Conservation (phyloP, 1,284 basidiomycete genomes). For the Ustilago shanxiensis region DNA sequence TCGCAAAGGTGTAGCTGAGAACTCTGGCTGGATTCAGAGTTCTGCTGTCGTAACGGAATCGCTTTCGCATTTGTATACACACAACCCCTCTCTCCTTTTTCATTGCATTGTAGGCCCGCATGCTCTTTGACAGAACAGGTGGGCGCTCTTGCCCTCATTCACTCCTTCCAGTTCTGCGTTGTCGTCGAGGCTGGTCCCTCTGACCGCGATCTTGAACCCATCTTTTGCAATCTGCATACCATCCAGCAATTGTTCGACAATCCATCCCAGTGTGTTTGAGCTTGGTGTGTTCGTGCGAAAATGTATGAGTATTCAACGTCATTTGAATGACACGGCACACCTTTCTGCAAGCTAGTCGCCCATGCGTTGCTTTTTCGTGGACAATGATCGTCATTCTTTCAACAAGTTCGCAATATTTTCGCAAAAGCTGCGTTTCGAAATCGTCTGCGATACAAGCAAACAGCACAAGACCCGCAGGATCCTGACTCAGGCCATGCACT, state of each 20-base stretch:
- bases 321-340: too few species aligned
- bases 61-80: conserved; percentile 6
- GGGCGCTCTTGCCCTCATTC: conserved; percentile 7
- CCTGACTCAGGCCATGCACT: too few species aligned
- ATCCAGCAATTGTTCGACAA: background rate
- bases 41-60: background rate
- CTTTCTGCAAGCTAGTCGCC: too few species aligned
- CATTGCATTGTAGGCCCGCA: conserved; percentile 6
- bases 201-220: background rate
- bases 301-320: too few species aligned
- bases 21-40: conserved; percentile 10
- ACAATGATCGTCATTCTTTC: too few species aligned
- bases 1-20: conserved; percentile 3
- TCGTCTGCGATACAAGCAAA: too few species aligned
- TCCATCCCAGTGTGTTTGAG: background rate
- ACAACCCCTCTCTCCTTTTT: background rate
- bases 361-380: too few species aligned
- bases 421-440: too few species aligned
- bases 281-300: too few species aligned
- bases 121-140: conserved; percentile 1
- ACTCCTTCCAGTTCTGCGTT: conserved; percentile 1
- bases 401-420: too few species aligned
- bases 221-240: background rate
- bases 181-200: conserved; percentile 11
- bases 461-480: too few species aligned